phyloP scores from a whole-genome alignment of 2,329 filamentous ascomycete species.

The Cladobotryum mycophilum region DNA sequence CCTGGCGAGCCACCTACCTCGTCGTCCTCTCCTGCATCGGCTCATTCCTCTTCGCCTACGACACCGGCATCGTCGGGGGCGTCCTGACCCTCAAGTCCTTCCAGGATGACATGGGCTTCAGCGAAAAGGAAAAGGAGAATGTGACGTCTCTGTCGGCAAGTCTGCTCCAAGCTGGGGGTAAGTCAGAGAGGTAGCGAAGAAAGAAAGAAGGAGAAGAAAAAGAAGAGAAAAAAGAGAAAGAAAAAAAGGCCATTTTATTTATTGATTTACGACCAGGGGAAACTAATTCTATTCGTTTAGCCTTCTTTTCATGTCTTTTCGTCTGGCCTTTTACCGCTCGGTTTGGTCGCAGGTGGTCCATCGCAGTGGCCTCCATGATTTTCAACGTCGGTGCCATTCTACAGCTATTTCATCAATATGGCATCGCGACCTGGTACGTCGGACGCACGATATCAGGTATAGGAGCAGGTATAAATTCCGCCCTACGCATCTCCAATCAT shows the following conservation, averaged over 20 bases:
- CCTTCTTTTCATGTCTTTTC: conserved; percentile 38
- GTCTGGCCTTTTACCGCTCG: conserved; percentile 37
- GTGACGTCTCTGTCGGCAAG: conserved; percentile 35
- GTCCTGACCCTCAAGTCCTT: conserved; percentile 34
- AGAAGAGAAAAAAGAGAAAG: no score
- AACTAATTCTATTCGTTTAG: conserved; percentile 16
- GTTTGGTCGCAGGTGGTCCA: conserved; percentile 34
- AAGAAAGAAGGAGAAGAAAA: neutral
- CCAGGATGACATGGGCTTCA: conserved; percentile 31
- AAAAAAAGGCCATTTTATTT: no score
- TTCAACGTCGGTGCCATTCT: conserved; percentile 40
- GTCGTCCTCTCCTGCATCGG: conserved; percentile 32
- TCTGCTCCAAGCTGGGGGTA: conserved; percentile 36
- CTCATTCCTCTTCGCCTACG: conserved; percentile 37
- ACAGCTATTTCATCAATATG: conserved; percentile 33
- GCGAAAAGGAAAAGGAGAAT: conserved; percentile 21
- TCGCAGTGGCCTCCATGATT: conserved; percentile 32
- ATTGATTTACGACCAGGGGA: no score
- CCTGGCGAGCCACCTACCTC: conserved; percentile 32
- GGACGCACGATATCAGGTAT: conserved; percentile 31
- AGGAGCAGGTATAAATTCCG: conserved; percentile 26
- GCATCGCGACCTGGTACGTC: conserved; percentile 31
- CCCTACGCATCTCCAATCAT: neutral
- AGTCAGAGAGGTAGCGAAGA: neutral
- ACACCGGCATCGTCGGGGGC: conserved; percentile 38